Evolutionary conservation across 2,329 filamentous ascomycete species (phyloP).

Genomic region (Tolypocladium tundrense): DNA sequence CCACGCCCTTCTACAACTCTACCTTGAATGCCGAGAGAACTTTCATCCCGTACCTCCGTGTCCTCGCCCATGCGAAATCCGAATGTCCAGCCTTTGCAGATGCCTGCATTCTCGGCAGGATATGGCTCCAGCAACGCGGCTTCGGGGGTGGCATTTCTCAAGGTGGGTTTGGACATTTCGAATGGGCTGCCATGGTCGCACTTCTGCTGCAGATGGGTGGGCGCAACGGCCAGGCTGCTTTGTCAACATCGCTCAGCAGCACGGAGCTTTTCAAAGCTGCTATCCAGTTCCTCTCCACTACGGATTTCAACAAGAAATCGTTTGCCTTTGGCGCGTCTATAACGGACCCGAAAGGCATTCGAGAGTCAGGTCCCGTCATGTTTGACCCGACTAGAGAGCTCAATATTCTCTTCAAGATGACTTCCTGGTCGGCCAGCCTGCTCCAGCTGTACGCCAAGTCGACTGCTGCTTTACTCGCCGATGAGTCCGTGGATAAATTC

Average conservation of each 20-base stretch:
- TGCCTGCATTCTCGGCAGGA: conserved; percentile 73
- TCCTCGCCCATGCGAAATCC: conserved; percentile 59
- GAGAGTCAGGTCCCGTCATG: conserved; percentile 52
- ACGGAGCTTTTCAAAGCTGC: conserved; percentile 92
- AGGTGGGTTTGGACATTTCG: conserved; percentile 88
- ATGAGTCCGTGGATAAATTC: conserved; percentile 69
- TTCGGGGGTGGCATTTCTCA: conserved; percentile 58
- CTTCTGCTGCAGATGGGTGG: conserved; percentile 71
- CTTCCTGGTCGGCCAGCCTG: conserved; percentile 65
- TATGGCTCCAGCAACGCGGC: conserved; percentile 84
- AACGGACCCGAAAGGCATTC: conserved; percentile 22
- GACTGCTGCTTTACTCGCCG: conserved; percentile 65
- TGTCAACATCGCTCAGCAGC: conserved; percentile 75
- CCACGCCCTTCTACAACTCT: conserved; percentile 84
- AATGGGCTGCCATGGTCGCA: conserved; percentile 76
- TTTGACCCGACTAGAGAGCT: conserved; percentile 66
- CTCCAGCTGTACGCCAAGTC: conserved; percentile 65
- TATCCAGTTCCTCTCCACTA: conserved; percentile 73
- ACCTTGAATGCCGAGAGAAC: conserved; percentile 70
- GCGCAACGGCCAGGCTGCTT: conserved; percentile 56
- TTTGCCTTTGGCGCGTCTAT: conserved; percentile 35
- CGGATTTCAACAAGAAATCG: conserved; percentile 60
- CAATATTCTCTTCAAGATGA: conserved; percentile 89
- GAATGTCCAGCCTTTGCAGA: conserved; percentile 67
- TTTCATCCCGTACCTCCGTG: conserved; percentile 63